Conservation (phyloP, 306 rosid genomes). For the Senna tora region DNA sequence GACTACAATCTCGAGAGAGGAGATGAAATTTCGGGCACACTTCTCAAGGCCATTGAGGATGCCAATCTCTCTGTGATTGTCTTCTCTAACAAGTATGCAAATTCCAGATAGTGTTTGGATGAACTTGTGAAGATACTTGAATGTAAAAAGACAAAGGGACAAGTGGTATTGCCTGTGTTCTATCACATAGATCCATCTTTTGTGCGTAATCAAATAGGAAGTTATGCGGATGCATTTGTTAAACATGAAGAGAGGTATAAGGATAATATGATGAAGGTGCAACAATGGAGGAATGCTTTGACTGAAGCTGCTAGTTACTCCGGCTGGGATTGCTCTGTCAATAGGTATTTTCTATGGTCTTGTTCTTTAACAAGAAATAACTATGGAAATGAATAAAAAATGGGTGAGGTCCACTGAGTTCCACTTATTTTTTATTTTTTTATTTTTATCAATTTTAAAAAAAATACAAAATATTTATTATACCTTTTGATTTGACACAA, state of each 20-base stretch:
- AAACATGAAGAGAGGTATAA: conserved; percentile 28
- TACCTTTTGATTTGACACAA: too few species aligned
- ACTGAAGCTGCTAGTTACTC: conserved; percentile 46
- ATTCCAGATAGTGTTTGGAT: conserved; percentile 41
- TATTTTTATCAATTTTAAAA: too few species aligned
- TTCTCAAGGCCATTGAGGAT: conserved; percentile 41
- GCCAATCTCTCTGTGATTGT: conserved; percentile 39
- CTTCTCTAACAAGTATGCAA: conserved; percentile 42
- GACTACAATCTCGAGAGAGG: conserved; percentile 45
- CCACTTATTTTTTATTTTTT: too few species aligned
- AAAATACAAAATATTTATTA: too few species aligned
- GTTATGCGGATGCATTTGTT: conserved; percentile 41
- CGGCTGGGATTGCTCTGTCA: conserved; percentile 49
- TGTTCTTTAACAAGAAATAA: too few species aligned
- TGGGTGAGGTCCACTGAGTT: too few species aligned
- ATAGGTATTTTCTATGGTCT: too few species aligned
- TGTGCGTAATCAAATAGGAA: conserved; percentile 42
- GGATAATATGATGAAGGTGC: conserved; percentile 10
- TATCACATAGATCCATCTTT: conserved; percentile 43
- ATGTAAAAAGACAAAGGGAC: conserved; percentile 18
- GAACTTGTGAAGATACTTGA: conserved; percentile 45
- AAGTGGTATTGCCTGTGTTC: conserved; percentile 43
- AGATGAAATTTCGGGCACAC: conserved; percentile 37
- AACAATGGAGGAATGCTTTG: conserved; percentile 40
- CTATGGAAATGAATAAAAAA: too few species aligned